phyloP scores from a whole-genome alignment of 106 monocot species.

The Xerophyta viscosa region DNA sequence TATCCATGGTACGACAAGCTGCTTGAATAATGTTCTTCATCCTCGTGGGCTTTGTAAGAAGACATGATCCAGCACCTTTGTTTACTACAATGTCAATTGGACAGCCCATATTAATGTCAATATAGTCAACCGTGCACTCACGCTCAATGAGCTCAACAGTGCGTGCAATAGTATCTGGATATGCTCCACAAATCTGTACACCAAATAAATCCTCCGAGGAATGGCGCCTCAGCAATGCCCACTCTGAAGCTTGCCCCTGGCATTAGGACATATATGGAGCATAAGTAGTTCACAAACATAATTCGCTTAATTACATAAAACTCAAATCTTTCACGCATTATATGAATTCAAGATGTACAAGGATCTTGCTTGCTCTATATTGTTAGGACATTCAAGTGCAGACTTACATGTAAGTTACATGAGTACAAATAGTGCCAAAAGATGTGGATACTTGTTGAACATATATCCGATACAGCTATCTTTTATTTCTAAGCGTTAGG shows the following conservation, averaged over 20 bases:
- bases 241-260: conserved; percentile 95
- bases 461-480: too few species aligned
- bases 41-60: conserved; percentile 83
- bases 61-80: conserved; percentile 91
- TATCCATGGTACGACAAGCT: conserved; percentile 36
- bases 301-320: too few species aligned
- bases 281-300: too few species aligned
- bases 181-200: conserved; percentile 82
- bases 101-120: conserved; percentile 98
- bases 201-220: conserved; percentile 88
- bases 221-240: conserved; percentile 91
- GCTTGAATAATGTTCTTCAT: conserved; percentile 83
- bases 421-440: too few species aligned
- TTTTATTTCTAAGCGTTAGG: too few species aligned
- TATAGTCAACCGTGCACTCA: conserved; percentile 74
- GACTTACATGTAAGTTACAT: too few species aligned
- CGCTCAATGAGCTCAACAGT: conserved; percentile 79
- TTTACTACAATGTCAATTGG: conserved; percentile 92
- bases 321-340: too few species aligned
- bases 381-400: too few species aligned
- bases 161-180: conserved; percentile 80
- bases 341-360: too few species aligned
- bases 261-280: conserved; percentile 6
- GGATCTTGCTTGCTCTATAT: too few species aligned
- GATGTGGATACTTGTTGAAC: too few species aligned